Evolutionary conservation across 2,329 filamentous ascomycete genomes (phyloP).

Genomic region (Dothideomycetes sp.): DNA sequence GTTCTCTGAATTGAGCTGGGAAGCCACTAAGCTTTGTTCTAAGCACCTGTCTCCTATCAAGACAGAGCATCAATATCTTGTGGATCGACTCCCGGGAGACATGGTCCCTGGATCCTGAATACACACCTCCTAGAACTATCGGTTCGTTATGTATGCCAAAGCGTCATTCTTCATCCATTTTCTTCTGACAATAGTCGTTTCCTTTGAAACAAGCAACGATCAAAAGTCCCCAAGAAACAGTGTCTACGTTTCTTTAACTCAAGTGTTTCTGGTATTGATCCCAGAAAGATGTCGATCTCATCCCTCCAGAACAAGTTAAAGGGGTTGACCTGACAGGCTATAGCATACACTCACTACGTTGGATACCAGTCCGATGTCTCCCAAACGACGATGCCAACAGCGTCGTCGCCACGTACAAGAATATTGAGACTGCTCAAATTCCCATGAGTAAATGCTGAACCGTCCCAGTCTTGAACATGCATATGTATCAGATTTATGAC

Average conservation of each 20-base stretch:
- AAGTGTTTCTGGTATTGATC: constrained; percentile 29
- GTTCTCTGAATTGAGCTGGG: no score
- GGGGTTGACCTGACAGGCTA: constrained; percentile 33
- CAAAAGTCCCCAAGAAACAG: constrained; percentile 1
- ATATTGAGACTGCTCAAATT: constrained; percentile 42
- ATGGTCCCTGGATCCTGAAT: no score
- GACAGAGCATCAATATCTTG: no score
- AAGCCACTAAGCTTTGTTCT: no score
- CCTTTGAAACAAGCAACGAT: no score
- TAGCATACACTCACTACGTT: constrained; percentile 39
- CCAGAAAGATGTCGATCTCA: constrained; percentile 29
- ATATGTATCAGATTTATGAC: constrained; percentile 27
- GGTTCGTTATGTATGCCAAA: no score
- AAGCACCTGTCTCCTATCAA: no score
- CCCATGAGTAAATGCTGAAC: constrained; percentile 41
- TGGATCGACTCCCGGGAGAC: no score
- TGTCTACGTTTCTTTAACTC: constrained; percentile 34
- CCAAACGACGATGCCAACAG: constrained; percentile 42
- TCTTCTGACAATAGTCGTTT: no score
- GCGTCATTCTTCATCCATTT: no score
- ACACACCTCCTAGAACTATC: no score
- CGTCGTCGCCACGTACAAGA: constrained; percentile 30
- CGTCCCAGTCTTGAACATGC: constrained; percentile 30
- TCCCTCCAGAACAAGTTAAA: constrained; percentile 31
- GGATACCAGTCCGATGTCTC: constrained; percentile 41